Conservation (phyloP, 75 land plant genomes). For the Chamaecyparis obtusa region DNA sequence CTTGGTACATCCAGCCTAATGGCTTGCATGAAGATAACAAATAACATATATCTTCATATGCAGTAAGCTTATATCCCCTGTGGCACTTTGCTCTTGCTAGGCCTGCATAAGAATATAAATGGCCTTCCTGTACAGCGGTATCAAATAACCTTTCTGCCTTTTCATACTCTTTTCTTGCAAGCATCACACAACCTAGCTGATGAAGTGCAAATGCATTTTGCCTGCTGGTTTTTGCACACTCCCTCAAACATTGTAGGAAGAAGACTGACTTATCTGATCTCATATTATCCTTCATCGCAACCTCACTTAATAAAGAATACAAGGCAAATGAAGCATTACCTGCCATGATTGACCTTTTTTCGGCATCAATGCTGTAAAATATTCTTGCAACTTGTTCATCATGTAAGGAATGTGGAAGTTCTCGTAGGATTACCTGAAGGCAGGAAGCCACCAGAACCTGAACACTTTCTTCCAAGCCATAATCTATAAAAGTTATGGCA, state of each 20-base stretch:
- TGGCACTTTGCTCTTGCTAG: slow-evolving; percentile 61
- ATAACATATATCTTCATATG: slow-evolving; percentile 48
- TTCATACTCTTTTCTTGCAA: slow-evolving; percentile 78
- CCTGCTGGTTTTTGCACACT: slow-evolving; percentile 50
- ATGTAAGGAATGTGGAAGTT: slow-evolving; percentile 76
- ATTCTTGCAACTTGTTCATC: slow-evolving; percentile 58
- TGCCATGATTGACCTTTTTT: slow-evolving; percentile 55
- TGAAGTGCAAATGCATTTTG: slow-evolving; percentile 78
- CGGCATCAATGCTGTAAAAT: slow-evolving; percentile 41
- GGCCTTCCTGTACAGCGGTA: slow-evolving; percentile 80
- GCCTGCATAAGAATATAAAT: slow-evolving; percentile 78
- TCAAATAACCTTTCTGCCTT: slow-evolving; percentile 69
- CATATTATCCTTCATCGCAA: slow-evolving; percentile 67
- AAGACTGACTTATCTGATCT: slow-evolving; percentile 55
- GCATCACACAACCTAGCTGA: slow-evolving; percentile 85
- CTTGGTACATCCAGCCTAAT: slow-evolving; percentile 94
- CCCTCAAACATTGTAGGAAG: slow-evolving; percentile 52
- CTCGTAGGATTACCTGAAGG: slow-evolving; percentile 79
- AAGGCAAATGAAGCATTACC: slow-evolving; percentile 85
- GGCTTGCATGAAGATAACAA: slow-evolving; percentile 52
- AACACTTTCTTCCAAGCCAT: slow-evolving; percentile 74
- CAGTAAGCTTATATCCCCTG: slow-evolving; percentile 44
- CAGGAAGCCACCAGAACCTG: slow-evolving; percentile 84
- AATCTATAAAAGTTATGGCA: slow-evolving; percentile 80
- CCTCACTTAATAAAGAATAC: slow-evolving; percentile 81